Base-by-base conservation (phyloP, 108 stramenopile genomes). In the Cyclostephanos invisitatus region DNA sequence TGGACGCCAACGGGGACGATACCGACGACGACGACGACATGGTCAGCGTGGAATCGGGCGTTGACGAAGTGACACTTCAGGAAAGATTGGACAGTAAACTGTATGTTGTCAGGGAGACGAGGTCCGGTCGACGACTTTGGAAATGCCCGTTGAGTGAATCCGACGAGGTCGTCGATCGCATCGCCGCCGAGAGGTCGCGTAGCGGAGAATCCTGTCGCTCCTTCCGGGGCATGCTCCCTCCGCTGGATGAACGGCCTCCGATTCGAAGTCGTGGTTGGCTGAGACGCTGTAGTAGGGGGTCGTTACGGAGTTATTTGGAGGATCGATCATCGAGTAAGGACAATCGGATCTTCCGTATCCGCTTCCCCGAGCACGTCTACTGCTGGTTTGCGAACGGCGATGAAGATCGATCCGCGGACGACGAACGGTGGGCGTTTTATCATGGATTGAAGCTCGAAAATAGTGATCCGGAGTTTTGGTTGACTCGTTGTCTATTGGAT, bases 351-450 rank as follows among this genome's bases (percentile, higher is more conserved):
- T 17, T 35, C 42, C 38, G 69, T 15, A 25, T 59, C 36, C 75
- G 85, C 21, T 89, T 91, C 62, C 90, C 90, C 7, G 82, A 88
- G 62, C 83, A 86, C n/a, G 84, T 70, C 9, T 91, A 87, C 65
- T 55, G 75, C 18, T 91, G 84, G 86, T 91, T 87, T 54, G 72
- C 37, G 21, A 29, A 59, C 48, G 56, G 24, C 22, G 54, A 28
- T 12, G 8, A 64, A 6, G 17, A 37, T 20, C 4, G 10, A 27
- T 40, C 38, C 38, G 76, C 80, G 12, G 82, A 89, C 68, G 86
- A 88, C 17, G 83, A 86, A 62, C 74, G 88, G 29, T 91, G 90
- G 90, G 88, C 80, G 15, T 75, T 91, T 44, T 91, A 91, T 67
- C 84, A 87, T 64, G 90, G 90, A 5, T 54, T 78, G 24, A 87